Evolutionary conservation across 257 asterid species (phyloP).

Genomic region (Solanum virginianum): DNA sequence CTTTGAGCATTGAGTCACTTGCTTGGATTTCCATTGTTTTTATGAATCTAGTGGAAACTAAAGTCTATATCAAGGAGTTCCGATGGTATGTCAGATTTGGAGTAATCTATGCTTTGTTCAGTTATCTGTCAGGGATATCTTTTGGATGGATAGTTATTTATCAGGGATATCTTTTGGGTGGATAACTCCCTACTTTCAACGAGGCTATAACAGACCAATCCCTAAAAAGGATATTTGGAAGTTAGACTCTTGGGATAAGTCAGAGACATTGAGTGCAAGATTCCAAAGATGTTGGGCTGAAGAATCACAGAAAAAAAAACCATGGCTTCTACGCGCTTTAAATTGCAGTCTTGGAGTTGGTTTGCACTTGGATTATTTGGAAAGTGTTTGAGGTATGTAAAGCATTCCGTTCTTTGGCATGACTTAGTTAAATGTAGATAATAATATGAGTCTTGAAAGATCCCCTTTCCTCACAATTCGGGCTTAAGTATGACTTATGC

Average conservation of each 20-base stretch:
- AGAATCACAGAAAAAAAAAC: constrained; percentile 49
- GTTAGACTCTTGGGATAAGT: constrained; percentile 80
- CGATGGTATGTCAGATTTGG: too few species aligned
- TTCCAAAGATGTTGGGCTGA: constrained; percentile 70
- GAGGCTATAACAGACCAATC: constrained; percentile 65
- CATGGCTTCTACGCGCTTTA: constrained; percentile 82
- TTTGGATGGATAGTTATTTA: too few species aligned
- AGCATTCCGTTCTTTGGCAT: too few species aligned
- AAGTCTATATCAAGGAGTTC: constrained; percentile 54
- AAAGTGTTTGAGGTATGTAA: too few species aligned
- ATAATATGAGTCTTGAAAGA: too few species aligned
- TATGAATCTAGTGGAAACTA: constrained; percentile 57
- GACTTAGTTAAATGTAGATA: too few species aligned
- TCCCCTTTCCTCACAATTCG: too few species aligned
- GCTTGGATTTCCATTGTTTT: constrained; percentile 65
- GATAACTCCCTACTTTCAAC: constrained; percentile 83
- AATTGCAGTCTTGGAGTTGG: constrained; percentile 69
- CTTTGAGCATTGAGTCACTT: constrained; percentile 43
- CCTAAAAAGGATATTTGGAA: constrained; percentile 78
- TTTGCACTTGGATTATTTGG: too few species aligned
- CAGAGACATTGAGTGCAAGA: constrained; percentile 53
- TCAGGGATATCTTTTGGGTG: constrained; percentile 68
- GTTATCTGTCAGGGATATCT: too few species aligned
- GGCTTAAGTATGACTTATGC: too few species aligned
- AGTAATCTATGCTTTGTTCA: constrained; percentile 50